Base-by-base conservation (phyloP, 805 yeast species). In the Wickerhamomyces xylosicus region DNA sequence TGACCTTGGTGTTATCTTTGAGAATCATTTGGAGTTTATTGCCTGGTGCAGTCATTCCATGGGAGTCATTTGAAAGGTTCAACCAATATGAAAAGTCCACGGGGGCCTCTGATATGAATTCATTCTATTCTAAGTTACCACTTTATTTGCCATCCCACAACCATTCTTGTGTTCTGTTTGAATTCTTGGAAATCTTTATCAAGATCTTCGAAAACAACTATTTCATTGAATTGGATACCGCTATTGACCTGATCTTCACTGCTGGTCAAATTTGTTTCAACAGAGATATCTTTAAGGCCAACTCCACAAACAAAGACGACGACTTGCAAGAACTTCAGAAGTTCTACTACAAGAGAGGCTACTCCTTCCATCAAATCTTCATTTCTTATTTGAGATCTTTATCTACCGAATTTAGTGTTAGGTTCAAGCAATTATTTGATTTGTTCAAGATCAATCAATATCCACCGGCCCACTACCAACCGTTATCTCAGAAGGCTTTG, bases 231-330 rank as follows among this genome's bases (percentile, higher is more conserved):
- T 35, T 52, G 36, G 54, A 50, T 18, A 43, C 46, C 21, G 59
- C 60, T 9, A 35, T 52, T 42, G 65, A 62, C 34, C 37, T 61
- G 37, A 48, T 61, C 3, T 56, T 58, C 42, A 56, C 64, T 27
- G 65, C 65, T 20, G 62, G 63, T 15, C 61, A 59, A 33, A 54
- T 62, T 21, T 59, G 64, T 35, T 61, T 62, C 44, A 47, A 49
- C 16, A 55, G 58, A 36, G 51, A 51, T 29, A 50, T 41, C 28
- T 49, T 49, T 34, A 39, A 21, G 13, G 35, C 38, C 29, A 47
- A 51, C 22, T 9, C 11, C 13, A 22, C 9, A 9, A 28, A 28
- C 8, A 28, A 7, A 7, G 16, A 28, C 16, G 61, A 57, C 33
- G 62, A 58, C 37, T 41, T 57, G 17, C 51, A 53, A 27, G 55